Evolutionary conservation across 805 yeast genomes (phyloP).

Genomic region (Saturnispora besseyi): DNA sequence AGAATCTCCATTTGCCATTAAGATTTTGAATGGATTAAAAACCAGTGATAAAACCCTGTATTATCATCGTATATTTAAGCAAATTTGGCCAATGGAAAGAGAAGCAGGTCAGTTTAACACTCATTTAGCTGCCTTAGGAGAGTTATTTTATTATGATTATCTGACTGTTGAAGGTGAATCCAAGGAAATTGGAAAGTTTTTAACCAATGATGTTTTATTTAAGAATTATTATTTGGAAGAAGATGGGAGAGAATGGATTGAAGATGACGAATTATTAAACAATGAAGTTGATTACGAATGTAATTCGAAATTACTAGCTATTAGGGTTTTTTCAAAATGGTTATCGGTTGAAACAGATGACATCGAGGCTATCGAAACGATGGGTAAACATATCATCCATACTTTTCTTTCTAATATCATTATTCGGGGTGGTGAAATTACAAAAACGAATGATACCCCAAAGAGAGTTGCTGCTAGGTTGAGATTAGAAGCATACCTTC

Average conservation of each 20-base stretch:
- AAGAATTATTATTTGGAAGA: conserved; percentile 36
- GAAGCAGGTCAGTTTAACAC: conserved; percentile 37
- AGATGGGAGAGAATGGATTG: conserved; percentile 22
- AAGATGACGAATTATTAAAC: conserved; percentile 17
- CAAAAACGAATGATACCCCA: conserved; percentile 50
- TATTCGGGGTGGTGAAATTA: conserved; percentile 72
- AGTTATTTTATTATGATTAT: conserved; percentile 44
- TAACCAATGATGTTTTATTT: conserved; percentile 56
- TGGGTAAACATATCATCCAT: conserved; percentile 50
- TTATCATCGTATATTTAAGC: conserved; percentile 31
- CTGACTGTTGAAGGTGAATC: conserved; percentile 39
- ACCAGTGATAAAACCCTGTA: conserved; percentile 30
- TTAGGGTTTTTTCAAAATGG: conserved; percentile 53
- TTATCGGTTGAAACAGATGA: conserved; percentile 31
- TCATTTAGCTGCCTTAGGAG: conserved; percentile 51
- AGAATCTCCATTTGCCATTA: conserved; percentile 59
- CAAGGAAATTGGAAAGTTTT: conserved; percentile 46
- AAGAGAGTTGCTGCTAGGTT: conserved; percentile 47
- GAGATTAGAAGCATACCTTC: conserved; percentile 59
- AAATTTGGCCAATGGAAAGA: conserved; percentile 43
- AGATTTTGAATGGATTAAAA: conserved; percentile 42
- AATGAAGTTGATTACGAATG: conserved; percentile 13
- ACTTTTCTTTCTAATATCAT: conserved; percentile 59
- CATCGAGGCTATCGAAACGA: conserved; percentile 31
- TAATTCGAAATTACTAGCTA: conserved; percentile 28